Conservation (phyloP, 176 grass and related monocot genomes). For the Stipa capillata region DNA sequence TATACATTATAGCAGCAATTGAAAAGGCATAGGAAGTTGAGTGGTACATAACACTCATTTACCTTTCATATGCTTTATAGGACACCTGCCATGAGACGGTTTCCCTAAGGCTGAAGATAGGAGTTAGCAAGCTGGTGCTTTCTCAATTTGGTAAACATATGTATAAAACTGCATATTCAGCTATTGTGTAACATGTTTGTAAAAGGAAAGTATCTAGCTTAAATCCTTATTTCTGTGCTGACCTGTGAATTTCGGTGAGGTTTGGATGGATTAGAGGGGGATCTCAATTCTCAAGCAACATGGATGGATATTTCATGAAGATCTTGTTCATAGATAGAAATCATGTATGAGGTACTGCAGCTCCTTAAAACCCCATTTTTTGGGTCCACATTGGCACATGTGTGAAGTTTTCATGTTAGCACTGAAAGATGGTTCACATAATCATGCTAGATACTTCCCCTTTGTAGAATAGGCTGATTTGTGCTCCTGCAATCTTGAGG, state of each 20-base stretch:
- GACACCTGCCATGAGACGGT: not conserved
- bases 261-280: not conserved
- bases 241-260: not conserved
- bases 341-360: not conserved
- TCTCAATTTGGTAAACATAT: slow-evolving; percentile 31
- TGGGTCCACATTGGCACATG: not conserved
- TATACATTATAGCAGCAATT: not conserved
- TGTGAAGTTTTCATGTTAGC: not conserved
- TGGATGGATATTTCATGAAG: not conserved
- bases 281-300: not conserved
- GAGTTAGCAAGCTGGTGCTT: slow-evolving; percentile 41
- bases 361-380: not conserved
- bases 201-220: not conserved
- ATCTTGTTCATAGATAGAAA: not conserved
- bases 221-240: not conserved
- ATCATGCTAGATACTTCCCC: not conserved
- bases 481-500: not conserved
- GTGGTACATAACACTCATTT: not conserved
- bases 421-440: not conserved
- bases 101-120: not conserved
- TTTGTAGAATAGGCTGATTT: not conserved
- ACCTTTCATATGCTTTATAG: not conserved
- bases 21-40: not conserved
- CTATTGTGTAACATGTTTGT: not conserved
- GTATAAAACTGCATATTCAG: not conserved